A percentile compares a stretch with the other conserved stretches of the same genome.
Evolutionary conservation across 805 yeast genomes (phyloP).

Genomic region (Lachancea kluyveri): DNA sequence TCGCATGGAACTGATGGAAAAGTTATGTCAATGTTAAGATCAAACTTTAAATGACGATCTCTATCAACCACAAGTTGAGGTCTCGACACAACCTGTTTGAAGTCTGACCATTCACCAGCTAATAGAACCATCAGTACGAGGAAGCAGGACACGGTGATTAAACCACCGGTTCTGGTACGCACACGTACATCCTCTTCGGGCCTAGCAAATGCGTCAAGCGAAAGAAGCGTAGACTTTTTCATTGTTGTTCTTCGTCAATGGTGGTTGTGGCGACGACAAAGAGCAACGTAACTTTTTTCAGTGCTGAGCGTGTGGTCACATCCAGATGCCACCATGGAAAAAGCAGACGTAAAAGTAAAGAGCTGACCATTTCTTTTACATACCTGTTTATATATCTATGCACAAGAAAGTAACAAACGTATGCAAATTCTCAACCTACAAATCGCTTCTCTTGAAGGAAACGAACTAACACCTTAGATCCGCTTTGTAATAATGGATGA

Average conservation of each 20-base stretch:
- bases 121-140: slow-evolving; percentile 56
- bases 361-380: too few species aligned
- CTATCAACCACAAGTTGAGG: slow-evolving; percentile 90
- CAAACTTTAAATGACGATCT: slow-evolving; percentile 66
- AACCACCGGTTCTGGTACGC: slow-evolving; percentile 84
- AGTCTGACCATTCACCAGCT: slow-evolving; percentile 70
- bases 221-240: slow-evolving; percentile 34
- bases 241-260: slow-evolving; percentile 6
- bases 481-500: slow-evolving; percentile 89
- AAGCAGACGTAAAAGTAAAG: too few species aligned
- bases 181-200: slow-evolving; percentile 91
- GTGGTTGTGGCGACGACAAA: not conserved
- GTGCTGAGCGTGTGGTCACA: not conserved
- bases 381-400: too few species aligned
- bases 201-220: slow-evolving; percentile 86
- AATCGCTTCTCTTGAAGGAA: slow-evolving; percentile 76
- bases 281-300: not conserved
- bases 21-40: slow-evolving; percentile 72
- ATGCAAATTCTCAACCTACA: slow-evolving; percentile 18
- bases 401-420: too few species aligned
- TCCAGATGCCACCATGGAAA: too few species aligned
- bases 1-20: slow-evolving; percentile 89
- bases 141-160: slow-evolving; percentile 70
- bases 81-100: slow-evolving; percentile 55
- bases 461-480: slow-evolving; percentile 67